Base-by-base conservation (phyloP, 2,329 filamentous ascomycete genomes). In the Colletotrichum lini region DNA sequence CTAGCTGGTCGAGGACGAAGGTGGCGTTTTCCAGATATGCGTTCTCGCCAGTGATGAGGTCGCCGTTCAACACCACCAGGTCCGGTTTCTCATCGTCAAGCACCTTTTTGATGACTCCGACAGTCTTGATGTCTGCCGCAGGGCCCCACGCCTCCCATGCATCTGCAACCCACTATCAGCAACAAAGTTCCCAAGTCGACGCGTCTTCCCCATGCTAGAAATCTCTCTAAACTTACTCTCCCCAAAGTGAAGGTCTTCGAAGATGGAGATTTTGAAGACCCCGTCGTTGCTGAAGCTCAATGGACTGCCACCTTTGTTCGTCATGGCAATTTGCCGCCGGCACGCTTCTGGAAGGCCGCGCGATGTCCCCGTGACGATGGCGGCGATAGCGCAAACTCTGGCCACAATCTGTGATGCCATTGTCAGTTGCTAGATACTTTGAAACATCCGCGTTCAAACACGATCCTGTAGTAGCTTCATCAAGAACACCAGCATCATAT, bases 241-340 rank as follows among this genome's bases (percentile, higher is more conserved):
- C 12, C 91, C 92, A 77, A 92, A 92, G 77, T 94, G 92, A 9
- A 94, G 80, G 74, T 94, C 92, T 38, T 89, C 87, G 72, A 94
- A 92, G 15, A 94, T 85, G 2, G 89, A 82, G 42, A 89, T 81
- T 62, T 87, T 84, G 74, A 89, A 88, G 0, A 81, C 84, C 7
- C 85, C 85, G 54, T 86, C 82, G 1, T 74, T 23, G 10, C 77
- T 78, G 73, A 88, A 87, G 12, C 73, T 76, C 12, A 82, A 75
- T 8, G 79, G 78, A 0, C 42, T 54, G 0, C 53, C 57, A 13
- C 44, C 57, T 30, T n/a, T 68, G 16, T 9, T 26, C 35, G 10
- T 10, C 35, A 10, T 1, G 7, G 54, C 53, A 18, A 35, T n/a
- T 15, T 66, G 54, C 4, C 69, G 65, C 8, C 40, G 56, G 8